These are phyloP conservation scores for Anthostomella pinea DNA, from an alignment of 2,329 filamentous ascomycete species.

Conservation along the genomic window DNA sequence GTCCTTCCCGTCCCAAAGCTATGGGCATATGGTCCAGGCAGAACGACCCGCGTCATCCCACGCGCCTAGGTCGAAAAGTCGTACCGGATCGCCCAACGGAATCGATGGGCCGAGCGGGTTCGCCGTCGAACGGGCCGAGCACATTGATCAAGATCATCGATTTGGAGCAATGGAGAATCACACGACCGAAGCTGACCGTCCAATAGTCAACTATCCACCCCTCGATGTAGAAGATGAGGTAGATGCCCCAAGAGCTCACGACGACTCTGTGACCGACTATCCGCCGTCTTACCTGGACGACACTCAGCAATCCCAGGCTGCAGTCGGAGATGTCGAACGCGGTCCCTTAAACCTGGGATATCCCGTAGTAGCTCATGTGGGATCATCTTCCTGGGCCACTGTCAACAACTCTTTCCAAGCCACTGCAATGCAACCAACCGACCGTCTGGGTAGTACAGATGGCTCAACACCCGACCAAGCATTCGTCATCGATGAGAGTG, in stretches of 20 bases:
- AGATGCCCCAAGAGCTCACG: constrained; percentile 1
- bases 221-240: constrained; percentile 16
- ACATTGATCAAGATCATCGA: constrained; percentile 6
- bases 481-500: constrained; percentile 31
- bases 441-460: constrained; percentile 18
- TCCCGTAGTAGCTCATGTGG: constrained; percentile 4
- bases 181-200: constrained; percentile 1
- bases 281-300: constrained; percentile 24
- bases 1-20: constrained; percentile 3
- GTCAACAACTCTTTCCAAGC: constrained; percentile 21
- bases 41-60: constrained; percentile 1
- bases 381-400: constrained; percentile 24
- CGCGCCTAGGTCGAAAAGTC: constrained; percentile 4
- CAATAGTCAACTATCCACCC: constrained; percentile 18
- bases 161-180: no score
- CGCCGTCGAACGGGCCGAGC: constrained; percentile 2
- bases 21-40: neutral
- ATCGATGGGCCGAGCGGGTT: constrained; percentile 4
- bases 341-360: constrained; percentile 5
- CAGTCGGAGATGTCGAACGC: constrained; percentile 8
- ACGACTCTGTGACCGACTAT: constrained; percentile 19
- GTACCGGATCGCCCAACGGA: constrained; percentile 9
- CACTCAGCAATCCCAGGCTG: constrained; percentile 5
- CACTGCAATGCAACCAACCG: constrained; percentile 10
- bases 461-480: constrained; percentile 22